Evolutionary conservation across 2,329 filamentous ascomycete genomes (phyloP), one percentile per base, ranked within the genome.

Genomic region (Colletotrichum musicola): DNA sequence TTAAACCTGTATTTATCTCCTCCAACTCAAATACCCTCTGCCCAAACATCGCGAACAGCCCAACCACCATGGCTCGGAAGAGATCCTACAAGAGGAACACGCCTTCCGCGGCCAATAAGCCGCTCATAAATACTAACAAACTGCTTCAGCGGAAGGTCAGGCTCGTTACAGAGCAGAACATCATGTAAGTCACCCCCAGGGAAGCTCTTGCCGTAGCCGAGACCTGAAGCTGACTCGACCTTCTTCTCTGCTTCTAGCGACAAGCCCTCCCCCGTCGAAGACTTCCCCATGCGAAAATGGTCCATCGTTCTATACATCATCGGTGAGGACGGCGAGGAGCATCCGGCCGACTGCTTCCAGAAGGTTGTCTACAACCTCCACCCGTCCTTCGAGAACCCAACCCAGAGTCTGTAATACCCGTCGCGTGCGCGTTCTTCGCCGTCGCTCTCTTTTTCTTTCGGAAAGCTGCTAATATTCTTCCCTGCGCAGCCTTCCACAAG

Each of bases 351-450:
- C 73, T 89, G 94, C 80, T 98, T 98, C 83, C 93, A 94, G 78
- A 97, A 97, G 84, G 95, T 93, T 49, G 91, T 91, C 64, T 99
- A 98, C 84, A 93, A 93, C 77, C 88, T 99, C 35, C 96, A 99
- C 81, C 95, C 96, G 40, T 96, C 94, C 57, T 99, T 99, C 80
- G 93, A 91, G 62, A 93, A 95, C 75, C 92, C 93, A 16, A 88
- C 88, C 60, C 95, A 98, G 83, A 91, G 94, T 97, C 86, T 74
- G 92, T 85, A 22, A 55, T 38, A 62, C n/a, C 47, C 53, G 12
- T 22, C 18, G 18, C 50, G n/a, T 49, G 10, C 47, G 57, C 42
- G 27, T 60, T 13, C 18, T 53, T 57, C 38, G n/a, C 40, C 46
- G 30, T 35, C 35, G 20, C 51, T 16, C 18, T 51, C 54, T 60